Percentiles rank a stretch among this genome's conserved stretches.
These are phyloP conservation scores for Fusarium graminum DNA, from an alignment of 2,329 filamentous ascomycete species.

Conservation along the genomic window DNA sequence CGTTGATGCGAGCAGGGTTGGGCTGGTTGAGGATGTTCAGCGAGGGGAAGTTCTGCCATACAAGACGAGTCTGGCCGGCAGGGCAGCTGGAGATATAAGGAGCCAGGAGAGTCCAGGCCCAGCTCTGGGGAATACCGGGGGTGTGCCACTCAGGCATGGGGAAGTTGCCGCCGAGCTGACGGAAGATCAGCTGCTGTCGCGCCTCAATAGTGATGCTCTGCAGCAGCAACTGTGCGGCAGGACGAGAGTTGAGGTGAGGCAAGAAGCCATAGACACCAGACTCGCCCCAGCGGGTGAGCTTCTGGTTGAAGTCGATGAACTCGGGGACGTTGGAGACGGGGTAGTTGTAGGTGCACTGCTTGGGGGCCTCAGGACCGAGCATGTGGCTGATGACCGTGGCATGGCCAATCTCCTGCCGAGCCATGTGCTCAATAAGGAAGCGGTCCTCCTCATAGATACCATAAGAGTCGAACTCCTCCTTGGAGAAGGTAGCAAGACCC, in stretches of 20 bases:
- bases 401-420: constrained; percentile 81
- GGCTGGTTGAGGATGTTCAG: constrained; percentile 81
- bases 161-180: constrained; percentile 83
- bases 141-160: constrained; percentile 89
- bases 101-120: constrained; percentile 85
- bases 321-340: constrained; percentile 80
- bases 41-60: constrained; percentile 87
- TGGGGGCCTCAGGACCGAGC: constrained; percentile 76
- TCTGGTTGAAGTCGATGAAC: constrained; percentile 86
- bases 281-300: constrained; percentile 85
- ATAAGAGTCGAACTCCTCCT: constrained; percentile 75
- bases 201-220: constrained; percentile 84
- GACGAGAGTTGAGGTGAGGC: constrained; percentile 80
- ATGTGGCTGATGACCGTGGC: constrained; percentile 83
- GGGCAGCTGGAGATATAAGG: constrained; percentile 86
- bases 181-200: constrained; percentile 86
- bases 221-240: constrained; percentile 78
- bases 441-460: constrained; percentile 78
- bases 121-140: constrained; percentile 82
- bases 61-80: constrained; percentile 76
- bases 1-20: constrained; percentile 76
- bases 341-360: constrained; percentile 86
- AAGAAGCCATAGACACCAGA: constrained; percentile 85
- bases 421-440: constrained; percentile 80
- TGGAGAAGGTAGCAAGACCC: constrained; percentile 77